Base-by-base conservation (phyloP, 2,329 filamentous ascomycete genomes). In the Sordariomycetes sp. region DNA sequence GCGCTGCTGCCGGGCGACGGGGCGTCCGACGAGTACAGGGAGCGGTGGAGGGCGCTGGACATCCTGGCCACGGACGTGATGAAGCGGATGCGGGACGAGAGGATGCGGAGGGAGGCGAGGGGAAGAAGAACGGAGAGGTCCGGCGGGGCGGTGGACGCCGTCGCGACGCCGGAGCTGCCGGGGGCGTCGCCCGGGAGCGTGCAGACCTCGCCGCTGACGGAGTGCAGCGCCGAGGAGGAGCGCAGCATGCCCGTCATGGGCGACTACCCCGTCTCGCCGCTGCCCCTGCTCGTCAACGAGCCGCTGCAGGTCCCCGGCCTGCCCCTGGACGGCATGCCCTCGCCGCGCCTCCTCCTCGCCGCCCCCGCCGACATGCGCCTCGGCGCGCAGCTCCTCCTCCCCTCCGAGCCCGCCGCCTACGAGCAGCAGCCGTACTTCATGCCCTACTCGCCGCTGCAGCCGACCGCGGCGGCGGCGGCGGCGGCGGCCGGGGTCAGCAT, bases 1-100 rank as follows among this genome's bases (percentile, higher is more conserved):
- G 73, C 69, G 8, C 78, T 83, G 11, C 71, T 89, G 10, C 74
- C 75, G 0, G 71, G 74, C 0, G 77, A 75, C 3, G 72, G 76
- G 16, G 69, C 74, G 1, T 81, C 86, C 61, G 76, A 80, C 2
- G 72, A 78, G 24, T 76, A 83, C 58, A 65, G 71, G 24, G 70
- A 75, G 53, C 88, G 85, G 67, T 67, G 82, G 37, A 85, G 81
- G 62, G 87, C 87, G 1, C 69, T 92, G 53, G 87, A 92, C 61
- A 76, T 88, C 0, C 72, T 94, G 3, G 87, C 87, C 57, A 79
- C 85, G 56, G 89, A 93, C 70, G 86, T 90, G 20, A 86, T 89
- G 79, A 92, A 92, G 71, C 79, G 89, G 54, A 77, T 88, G 57
- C 81, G 86, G 40, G 86, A 90, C 64, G 85, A 89, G 62, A 80